These are phyloP conservation scores for Beauveria sp. DNA, from an alignment of 2,329 filamentous ascomycete genomes.

Conservation along the genomic window DNA sequence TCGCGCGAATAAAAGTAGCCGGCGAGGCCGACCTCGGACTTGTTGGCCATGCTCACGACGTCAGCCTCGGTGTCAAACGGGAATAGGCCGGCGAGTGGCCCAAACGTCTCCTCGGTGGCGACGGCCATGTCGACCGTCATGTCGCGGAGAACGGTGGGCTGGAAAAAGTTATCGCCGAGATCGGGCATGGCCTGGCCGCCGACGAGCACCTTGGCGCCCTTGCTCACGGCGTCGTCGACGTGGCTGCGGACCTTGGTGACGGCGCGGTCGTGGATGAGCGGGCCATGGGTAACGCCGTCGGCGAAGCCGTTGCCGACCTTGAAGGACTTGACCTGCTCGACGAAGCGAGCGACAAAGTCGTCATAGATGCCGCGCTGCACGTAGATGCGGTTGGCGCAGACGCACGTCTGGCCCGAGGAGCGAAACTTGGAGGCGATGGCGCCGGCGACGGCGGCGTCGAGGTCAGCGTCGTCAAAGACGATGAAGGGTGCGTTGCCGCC, in stretches of 20 bases:
- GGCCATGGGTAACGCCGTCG: conserved; percentile 66
- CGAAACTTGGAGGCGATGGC: conserved; percentile 88
- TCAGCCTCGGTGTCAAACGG: conserved; percentile 83
- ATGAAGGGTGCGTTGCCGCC: conserved; percentile 96
- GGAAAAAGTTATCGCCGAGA: conserved; percentile 78
- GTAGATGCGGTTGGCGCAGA: conserved; percentile 79
- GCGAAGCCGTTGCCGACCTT: conserved; percentile 69
- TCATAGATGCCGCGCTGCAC: conserved; percentile 75
- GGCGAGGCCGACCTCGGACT: conserved; percentile 76
- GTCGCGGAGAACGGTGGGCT: conserved; percentile 80
- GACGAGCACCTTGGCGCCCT: conserved; percentile 67
- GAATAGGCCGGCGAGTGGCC: conserved; percentile 85
- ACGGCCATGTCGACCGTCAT: conserved; percentile 83
- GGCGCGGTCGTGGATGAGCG: conserved; percentile 78
- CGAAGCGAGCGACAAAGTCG: conserved; percentile 59
- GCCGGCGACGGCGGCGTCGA: conserved; percentile 76
- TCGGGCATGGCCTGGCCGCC: conserved; percentile 69
- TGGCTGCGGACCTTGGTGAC: conserved; percentile 72
- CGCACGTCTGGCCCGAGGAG: conserved; percentile 90
- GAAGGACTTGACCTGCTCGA: conserved; percentile 65
- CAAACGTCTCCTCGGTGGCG: conserved; percentile 87
- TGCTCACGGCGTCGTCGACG: conserved; percentile 68
- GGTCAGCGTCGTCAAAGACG: conserved; percentile 89
- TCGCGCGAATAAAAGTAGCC: conserved; percentile 84
- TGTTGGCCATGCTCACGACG: conserved; percentile 77